Percentiles rank a stretch among this genome's conserved stretches.
Conservation (phyloP, 1,139 yeast species). For the Sporopachydermia cereana region DNA sequence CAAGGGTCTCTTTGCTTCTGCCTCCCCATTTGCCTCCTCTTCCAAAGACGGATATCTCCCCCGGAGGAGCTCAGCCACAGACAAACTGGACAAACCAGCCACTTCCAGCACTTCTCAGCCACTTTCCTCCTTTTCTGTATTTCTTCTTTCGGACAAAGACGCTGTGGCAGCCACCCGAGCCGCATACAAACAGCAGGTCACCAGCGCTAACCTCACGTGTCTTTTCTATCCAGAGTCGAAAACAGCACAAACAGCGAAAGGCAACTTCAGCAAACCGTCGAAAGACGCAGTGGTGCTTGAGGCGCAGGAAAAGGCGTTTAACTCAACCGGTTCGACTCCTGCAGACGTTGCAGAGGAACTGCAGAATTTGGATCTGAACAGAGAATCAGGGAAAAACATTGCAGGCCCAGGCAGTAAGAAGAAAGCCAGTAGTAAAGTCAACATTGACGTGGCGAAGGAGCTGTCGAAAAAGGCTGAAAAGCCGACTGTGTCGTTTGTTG, state of each 20-base stretch:
- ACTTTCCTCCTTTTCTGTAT: not conserved
- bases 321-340: not conserved
- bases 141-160: slow-evolving; percentile 10
- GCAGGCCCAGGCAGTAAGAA: slow-evolving; percentile 19
- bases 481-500: slow-evolving; percentile 66
- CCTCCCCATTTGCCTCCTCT: too few relatives aligned
- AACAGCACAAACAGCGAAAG: slow-evolving; percentile 33
- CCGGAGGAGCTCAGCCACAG: not conserved
- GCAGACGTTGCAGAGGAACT: slow-evolving; percentile 31
- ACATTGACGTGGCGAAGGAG: slow-evolving; percentile 31
- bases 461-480: slow-evolving; percentile 32
- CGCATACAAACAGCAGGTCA: not conserved
- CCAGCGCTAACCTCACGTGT: slow-evolving; percentile 27
- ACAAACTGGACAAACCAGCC: too few relatives aligned
- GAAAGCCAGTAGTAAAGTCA: slow-evolving; percentile 20
- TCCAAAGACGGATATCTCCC: not conserved
- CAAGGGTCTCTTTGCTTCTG: too few relatives aligned
- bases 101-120: not conserved
- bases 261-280: slow-evolving; percentile 58
- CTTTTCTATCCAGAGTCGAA: slow-evolving; percentile 14
- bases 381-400: slow-evolving; percentile 15
- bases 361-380: slow-evolving; percentile 17
- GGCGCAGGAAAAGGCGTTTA: slow-evolving; percentile 43
- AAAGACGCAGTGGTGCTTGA: slow-evolving; percentile 67
- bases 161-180: slow-evolving; percentile 20